These are phyloP conservation scores for Camellia sinensis DNA, from an alignment of 148 eudicot species.

Conservation along the genomic window DNA sequence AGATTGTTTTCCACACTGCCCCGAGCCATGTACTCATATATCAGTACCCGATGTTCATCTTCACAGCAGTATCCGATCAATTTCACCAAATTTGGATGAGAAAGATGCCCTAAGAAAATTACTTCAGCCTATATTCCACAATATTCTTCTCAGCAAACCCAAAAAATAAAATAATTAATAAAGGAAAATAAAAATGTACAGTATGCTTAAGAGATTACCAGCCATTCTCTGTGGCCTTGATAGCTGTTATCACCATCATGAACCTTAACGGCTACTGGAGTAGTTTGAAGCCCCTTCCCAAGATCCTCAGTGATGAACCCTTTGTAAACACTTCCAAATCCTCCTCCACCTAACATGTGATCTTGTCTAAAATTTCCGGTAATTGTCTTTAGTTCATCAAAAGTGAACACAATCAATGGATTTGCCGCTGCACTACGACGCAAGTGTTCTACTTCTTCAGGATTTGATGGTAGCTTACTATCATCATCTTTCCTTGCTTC, in stretches of 20 bases:
- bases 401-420: conserved; percentile 62
- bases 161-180: background rate
- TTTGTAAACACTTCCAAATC: conserved; percentile 88
- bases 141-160: background rate
- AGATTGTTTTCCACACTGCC: conserved; percentile 88
- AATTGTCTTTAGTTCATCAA: conserved; percentile 57
- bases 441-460: conserved; percentile 81
- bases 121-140: conserved; percentile 65
- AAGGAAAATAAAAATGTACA: background rate
- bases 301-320: conserved; percentile 53
- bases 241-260: conserved; percentile 79
- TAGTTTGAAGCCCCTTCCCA: conserved; percentile 41
- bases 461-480: conserved; percentile 69
- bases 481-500: conserved; percentile 32
- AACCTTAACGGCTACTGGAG: conserved; percentile 87
- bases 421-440: conserved; percentile 60
- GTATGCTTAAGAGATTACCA: conserved; percentile 35
- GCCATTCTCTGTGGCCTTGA: conserved; percentile 94
- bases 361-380: conserved; percentile 77
- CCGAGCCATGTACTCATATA: conserved; percentile 83
- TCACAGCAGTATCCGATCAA: conserved; percentile 89
- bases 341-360: conserved; percentile 80
- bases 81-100: conserved; percentile 89
- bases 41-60: conserved; percentile 69
- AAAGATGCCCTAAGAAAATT: conserved; percentile 84